A percentile compares a stretch with the other conserved stretches of the same genome.
These are phyloP conservation scores for Panicum virgatum DNA, from an alignment of 202 grass and related monocot species.

Conservation along the genomic window DNA sequence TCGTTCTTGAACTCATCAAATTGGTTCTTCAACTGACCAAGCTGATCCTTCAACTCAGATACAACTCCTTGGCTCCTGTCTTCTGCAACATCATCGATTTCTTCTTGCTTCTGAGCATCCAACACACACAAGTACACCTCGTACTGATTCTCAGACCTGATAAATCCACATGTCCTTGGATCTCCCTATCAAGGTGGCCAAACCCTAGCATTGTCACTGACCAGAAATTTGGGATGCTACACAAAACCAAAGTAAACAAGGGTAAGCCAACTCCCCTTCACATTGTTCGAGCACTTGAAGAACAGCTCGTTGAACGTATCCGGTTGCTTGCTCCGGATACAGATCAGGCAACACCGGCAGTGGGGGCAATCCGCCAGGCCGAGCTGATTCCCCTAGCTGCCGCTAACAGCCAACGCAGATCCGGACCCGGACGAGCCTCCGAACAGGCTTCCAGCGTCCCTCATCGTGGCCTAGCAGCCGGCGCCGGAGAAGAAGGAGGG, in stretches of 20 bases:
- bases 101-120: not conserved
- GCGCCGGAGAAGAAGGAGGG: too few relatives aligned
- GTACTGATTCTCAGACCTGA: not conserved
- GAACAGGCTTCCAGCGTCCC: too few relatives aligned
- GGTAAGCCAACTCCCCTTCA: not conserved
- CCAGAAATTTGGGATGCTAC: not conserved
- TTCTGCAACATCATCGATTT: too few relatives aligned
- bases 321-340: not conserved
- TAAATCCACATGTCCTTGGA: not conserved
- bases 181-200: not conserved
- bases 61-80: too few relatives aligned
- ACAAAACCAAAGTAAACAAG: not conserved
- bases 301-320: not conserved
- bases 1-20: not conserved
- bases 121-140: not conserved
- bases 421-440: too few relatives aligned
- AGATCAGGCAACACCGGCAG: not conserved
- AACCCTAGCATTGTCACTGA: not conserved
- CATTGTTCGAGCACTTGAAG: not conserved
- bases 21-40: too few relatives aligned
- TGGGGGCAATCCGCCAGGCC: not conserved
- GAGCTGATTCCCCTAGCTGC: not conserved
- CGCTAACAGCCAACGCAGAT: too few relatives aligned
- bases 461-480: too few relatives aligned
- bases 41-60: not conserved